phyloP scores from a whole-genome alignment of 148 eudicot genomes.

The Fallopia convolvulus region DNA sequence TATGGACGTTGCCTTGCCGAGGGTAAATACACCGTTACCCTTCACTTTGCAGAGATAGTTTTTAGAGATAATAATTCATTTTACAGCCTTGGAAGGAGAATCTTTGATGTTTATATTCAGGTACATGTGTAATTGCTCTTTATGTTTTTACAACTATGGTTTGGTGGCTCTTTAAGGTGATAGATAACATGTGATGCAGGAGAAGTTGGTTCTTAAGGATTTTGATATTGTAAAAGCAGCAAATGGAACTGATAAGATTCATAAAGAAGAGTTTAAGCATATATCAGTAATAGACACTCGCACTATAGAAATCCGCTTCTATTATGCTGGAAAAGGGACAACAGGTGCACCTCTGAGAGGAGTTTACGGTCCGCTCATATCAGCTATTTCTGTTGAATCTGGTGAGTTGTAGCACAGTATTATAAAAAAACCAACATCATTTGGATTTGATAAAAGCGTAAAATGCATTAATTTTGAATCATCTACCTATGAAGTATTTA shows the following conservation, averaged over 20 bases:
- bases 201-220: constrained; percentile 30
- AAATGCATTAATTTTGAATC: not conserved
- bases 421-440: no score
- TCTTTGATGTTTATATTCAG: constrained; percentile 69
- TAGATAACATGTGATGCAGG: constrained; percentile 25
- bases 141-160: no score
- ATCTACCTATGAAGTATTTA: not conserved
- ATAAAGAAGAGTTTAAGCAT: not conserved
- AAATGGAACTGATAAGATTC: constrained; percentile 26
- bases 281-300: not conserved
- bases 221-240: constrained; percentile 42
- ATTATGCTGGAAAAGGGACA: not conserved
- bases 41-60: constrained; percentile 51
- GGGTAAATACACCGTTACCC: constrained; percentile 55
- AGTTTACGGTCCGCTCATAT: not conserved
- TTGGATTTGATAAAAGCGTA: no score
- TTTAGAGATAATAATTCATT: constrained; percentile 31
- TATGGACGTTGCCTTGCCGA: constrained; percentile 56
- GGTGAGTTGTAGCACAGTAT: not conserved
- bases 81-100: constrained; percentile 51
- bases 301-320: constrained; percentile 14
- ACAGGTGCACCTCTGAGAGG: not conserved
- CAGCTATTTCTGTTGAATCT: not conserved
- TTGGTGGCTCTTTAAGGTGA: not conserved
- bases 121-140: constrained; percentile 13